Percentiles rank a stretch among this genome's conserved stretches.
Conservation (phyloP, 352 stramenopile genomes). For the Pythium rishiriense region DNA sequence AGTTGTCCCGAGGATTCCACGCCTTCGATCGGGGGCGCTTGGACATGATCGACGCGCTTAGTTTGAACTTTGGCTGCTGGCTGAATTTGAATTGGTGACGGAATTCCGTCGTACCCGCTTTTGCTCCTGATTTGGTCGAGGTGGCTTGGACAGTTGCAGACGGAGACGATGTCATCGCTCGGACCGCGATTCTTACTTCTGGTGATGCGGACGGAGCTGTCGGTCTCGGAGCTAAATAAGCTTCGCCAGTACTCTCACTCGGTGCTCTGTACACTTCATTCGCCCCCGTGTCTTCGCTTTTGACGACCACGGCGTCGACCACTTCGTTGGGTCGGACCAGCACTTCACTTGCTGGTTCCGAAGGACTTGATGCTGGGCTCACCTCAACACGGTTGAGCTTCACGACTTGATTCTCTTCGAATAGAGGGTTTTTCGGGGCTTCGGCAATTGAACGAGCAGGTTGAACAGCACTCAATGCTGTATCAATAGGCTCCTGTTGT, state of each 20-base stretch:
- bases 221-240: not conserved
- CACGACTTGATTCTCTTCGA: not conserved
- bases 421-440: not conserved
- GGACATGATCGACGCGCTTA: constrained; percentile 14
- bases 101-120: constrained; percentile 6
- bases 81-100: constrained; percentile 27
- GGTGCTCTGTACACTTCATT: no score
- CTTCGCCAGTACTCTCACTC: not conserved
- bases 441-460: not conserved
- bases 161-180: not conserved
- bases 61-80: constrained; percentile 27
- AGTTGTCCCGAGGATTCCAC: constrained; percentile 35
- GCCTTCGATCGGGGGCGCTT: constrained; percentile 21
- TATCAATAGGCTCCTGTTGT: not conserved
- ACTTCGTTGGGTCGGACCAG: not conserved
- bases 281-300: not conserved
- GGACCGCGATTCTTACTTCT: not conserved
- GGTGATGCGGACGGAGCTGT: not conserved
- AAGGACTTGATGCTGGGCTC: no score
- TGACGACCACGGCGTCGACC: not conserved
- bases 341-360: not conserved
- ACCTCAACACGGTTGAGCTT: not conserved
- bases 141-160: not conserved
- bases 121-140: not conserved
- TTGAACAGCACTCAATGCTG: not conserved